phyloP scores from a whole-genome alignment of 495 filamentous ascomycete species.

The Antarctomyces pellizariae region DNA sequence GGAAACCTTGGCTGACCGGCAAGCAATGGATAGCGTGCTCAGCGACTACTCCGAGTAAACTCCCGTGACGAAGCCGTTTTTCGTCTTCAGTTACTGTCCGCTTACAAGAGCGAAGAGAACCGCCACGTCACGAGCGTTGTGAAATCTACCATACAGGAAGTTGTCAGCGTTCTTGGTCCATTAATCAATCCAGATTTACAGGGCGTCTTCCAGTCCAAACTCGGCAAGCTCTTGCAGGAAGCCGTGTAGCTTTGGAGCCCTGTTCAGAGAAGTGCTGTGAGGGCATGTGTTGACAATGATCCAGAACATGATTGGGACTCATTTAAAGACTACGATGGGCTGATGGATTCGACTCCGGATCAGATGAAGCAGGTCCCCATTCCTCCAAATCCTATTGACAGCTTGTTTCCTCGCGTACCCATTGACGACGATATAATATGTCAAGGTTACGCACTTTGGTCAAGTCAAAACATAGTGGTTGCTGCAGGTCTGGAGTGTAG shows the following conservation, averaged over 20 bases:
- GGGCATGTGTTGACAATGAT: constrained; percentile 1
- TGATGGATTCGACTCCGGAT: constrained; percentile 1
- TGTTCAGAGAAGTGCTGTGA: constrained; percentile 2
- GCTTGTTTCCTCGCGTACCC: constrained; percentile 3
- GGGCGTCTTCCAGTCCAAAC: constrained; percentile 1
- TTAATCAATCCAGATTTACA: background rate
- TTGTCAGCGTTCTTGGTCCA: constrained; percentile 1
- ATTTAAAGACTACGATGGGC: background rate
- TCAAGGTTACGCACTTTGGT: constrained; percentile 5
- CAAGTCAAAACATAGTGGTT: constrained; percentile 4
- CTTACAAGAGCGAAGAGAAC: constrained; percentile 1
- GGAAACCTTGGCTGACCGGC: background rate
- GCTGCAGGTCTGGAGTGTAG: constrained; percentile 5
- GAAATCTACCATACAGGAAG: constrained; percentile 1
- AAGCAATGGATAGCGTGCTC: constrained; percentile 2
- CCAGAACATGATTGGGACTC: constrained; percentile 1
- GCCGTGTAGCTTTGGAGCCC: constrained; percentile 2
- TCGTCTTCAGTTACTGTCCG: constrained; percentile 3
- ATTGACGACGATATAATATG: constrained; percentile 3
- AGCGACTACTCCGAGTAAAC: background rate
- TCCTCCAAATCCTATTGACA: background rate
- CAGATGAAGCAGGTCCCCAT: background rate
- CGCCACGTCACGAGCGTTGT: background rate
- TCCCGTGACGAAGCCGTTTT: constrained; percentile 2
- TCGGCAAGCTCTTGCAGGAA: constrained; percentile 1